Base-by-base conservation (phyloP, 1,284 basidiomycete species). In the Microstroma glucosiphilum region DNA sequence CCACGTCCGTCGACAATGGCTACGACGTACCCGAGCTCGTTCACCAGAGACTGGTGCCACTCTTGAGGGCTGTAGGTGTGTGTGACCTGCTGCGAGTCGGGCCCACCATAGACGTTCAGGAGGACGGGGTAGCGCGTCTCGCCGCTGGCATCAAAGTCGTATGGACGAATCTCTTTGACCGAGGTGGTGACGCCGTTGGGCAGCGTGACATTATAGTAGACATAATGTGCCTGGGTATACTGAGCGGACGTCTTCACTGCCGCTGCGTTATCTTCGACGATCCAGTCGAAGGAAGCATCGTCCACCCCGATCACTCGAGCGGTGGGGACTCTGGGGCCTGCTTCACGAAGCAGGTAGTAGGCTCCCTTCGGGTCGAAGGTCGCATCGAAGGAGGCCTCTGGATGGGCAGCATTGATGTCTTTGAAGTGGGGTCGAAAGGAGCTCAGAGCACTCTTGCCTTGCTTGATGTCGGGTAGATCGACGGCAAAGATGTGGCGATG, bases 1-100 rank as follows among this genome's bases (percentile, higher is more conserved):
- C 93, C 93, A n/a, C 93, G 85, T 0, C 91, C 92, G 77, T 97
- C 94, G 49, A 96, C 88, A 13, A 85, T 82, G 55, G 96, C 89
- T 26, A 94, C 83, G 54, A 98, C 84, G 79, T 94, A 96, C 68
- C 91, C 86, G 51, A 91, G 82, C 37, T 86, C 84, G 68, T 88
- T 88, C 1, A 88, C 89, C 23, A 96, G 84, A 80, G 89, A 94
- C 64, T 90, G 84, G 71, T 92, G 87, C 91, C 91, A 97, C 30
- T 71, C 69, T 2, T 64, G 63, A 2, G 70, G 60, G 11, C 63
- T 63, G 60, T 63, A 72, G 1, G 58, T 17, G 11, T 60, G 63
- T 59, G 69, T 62, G 13, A 75, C 73, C 37, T 69, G 59, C 67
- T 78, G 94, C 54, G 88, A 90, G 67, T 83, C 84, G 0, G 94